Evolutionary conservation across 75 land plant genomes (phyloP).

Genomic region (Azolla pinnata): DNA sequence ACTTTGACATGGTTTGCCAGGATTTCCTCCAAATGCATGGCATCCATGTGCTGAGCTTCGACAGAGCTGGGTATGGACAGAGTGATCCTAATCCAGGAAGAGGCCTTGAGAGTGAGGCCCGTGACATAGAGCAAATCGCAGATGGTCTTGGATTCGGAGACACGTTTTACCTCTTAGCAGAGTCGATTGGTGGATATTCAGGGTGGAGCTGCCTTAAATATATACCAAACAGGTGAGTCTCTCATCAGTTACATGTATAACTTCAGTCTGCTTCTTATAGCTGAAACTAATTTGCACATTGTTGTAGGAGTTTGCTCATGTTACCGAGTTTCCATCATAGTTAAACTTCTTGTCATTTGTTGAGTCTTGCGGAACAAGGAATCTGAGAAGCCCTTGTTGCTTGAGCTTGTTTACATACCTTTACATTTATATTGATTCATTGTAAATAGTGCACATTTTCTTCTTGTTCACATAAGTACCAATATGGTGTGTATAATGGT

Average conservation of each 20-base stretch:
- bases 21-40: constrained; percentile 46
- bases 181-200: constrained; percentile 50
- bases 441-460: too few species aligned
- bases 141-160: constrained; percentile 45
- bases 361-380: too few species aligned
- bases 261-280: too few species aligned
- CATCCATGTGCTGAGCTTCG: constrained; percentile 48
- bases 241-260: not conserved
- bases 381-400: too few species aligned
- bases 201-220: constrained; percentile 58
- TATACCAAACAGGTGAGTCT: constrained; percentile 47
- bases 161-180: constrained; percentile 53
- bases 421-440: too few species aligned
- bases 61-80: constrained; percentile 79
- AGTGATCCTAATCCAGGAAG: constrained; percentile 66
- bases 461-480: too few species aligned
- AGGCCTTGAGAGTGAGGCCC: constrained; percentile 36
- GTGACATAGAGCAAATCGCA: constrained; percentile 67
- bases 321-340: too few species aligned
- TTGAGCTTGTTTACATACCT: too few species aligned
- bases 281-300: too few species aligned
- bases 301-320: too few species aligned
- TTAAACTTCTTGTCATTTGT: too few species aligned
- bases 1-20: constrained; percentile 12
- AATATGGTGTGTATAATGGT: too few species aligned